phyloP scores from a whole-genome alignment of 257 asterid genomes.

The Nicotiana noctiflora region DNA sequence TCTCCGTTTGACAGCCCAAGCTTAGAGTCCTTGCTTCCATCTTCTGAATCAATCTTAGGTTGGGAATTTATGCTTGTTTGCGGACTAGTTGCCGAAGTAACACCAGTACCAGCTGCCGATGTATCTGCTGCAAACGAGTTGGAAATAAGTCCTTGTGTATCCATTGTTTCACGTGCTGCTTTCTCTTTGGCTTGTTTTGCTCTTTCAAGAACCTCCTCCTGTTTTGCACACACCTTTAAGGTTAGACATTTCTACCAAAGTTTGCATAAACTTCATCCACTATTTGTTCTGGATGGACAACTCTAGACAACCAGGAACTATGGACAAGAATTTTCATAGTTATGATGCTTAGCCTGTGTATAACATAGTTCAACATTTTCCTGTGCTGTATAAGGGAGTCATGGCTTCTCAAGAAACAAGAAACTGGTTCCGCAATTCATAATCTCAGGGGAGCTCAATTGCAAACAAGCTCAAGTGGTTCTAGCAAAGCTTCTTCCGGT shows the following conservation, averaged over 20 bases:
- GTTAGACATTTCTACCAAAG: neutral
- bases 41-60: slow-evolving; percentile 5
- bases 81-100: slow-evolving; percentile 10
- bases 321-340: neutral
- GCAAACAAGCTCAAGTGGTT: neutral
- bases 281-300: neutral
- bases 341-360: neutral
- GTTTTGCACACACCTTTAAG: slow-evolving; percentile 1
- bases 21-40: slow-evolving; percentile 24
- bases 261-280: neutral
- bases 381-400: neutral
- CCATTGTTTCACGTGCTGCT: slow-evolving; percentile 61
- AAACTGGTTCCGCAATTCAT: neutral
- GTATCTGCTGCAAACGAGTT: slow-evolving; percentile 20
- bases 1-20: slow-evolving; percentile 28
- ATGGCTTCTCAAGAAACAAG: neutral
- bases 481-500: neutral
- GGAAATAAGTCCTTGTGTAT: slow-evolving; percentile 34
- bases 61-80: slow-evolving; percentile 6
- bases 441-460: neutral
- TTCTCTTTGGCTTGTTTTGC: slow-evolving; percentile 72
- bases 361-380: neutral
- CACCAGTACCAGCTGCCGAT: slow-evolving; percentile 20
- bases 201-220: slow-evolving; percentile 84
- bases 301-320: neutral